Evolutionary conservation across 495 filamentous ascomycete genomes (phyloP).

Genomic region (Daldinia vernicosa): DNA sequence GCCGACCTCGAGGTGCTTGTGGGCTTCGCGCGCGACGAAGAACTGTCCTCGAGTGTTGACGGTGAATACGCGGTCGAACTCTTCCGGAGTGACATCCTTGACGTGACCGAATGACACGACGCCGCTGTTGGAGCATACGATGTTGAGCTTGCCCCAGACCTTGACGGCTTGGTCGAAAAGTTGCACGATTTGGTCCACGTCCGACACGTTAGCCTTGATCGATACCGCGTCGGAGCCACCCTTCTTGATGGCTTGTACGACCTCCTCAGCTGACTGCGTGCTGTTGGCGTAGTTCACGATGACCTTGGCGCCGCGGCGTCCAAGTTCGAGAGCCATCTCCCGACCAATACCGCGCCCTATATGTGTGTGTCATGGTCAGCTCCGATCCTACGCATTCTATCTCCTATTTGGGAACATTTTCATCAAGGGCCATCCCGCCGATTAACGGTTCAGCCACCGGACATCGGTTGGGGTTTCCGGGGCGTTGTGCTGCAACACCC

Average conservation of each 20-base stretch:
- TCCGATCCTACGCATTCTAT: not conserved
- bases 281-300: constrained; percentile 81
- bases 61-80: constrained; percentile 79
- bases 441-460: constrained; percentile 9
- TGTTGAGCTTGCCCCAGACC: constrained; percentile 75
- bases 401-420: constrained; percentile 14
- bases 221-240: constrained; percentile 67
- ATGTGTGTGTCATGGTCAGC: constrained; percentile 21
- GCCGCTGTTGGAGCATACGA: constrained; percentile 77
- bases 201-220: constrained; percentile 79
- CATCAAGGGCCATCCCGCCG: not conserved
- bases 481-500: not conserved
- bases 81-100: constrained; percentile 75
- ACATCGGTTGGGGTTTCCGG: constrained; percentile 32
- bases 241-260: constrained; percentile 62
- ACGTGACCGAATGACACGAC: constrained; percentile 70
- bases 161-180: constrained; percentile 65
- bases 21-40: constrained; percentile 82
- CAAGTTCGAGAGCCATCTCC: constrained; percentile 80
- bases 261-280: constrained; percentile 67
- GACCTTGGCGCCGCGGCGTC: constrained; percentile 73
- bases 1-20: constrained; percentile 70
- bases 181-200: constrained; percentile 67
- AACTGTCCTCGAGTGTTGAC: constrained; percentile 83
- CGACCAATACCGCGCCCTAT: constrained; percentile 76